A percentile compares a stretch with the other conserved stretches of the same genome.
Conservation (phyloP, 2,329 filamentous ascomycete genomes). For the Claviceps pazoutovae region DNA sequence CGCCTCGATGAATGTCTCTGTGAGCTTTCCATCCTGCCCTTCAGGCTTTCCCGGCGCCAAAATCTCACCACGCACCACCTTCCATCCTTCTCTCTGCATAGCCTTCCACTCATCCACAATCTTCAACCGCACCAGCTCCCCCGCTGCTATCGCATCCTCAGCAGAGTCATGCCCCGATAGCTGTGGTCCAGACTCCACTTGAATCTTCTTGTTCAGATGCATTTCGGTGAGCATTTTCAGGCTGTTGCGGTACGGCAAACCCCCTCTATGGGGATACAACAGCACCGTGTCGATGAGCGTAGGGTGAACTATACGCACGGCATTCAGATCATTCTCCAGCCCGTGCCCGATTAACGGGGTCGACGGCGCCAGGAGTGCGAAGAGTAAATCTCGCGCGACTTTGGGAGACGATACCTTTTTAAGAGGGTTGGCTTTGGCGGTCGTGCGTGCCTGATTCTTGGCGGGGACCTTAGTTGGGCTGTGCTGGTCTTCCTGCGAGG, state of each 20-base stretch:
- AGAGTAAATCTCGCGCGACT: constrained; percentile 62
- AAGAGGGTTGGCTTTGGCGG: constrained; percentile 26
- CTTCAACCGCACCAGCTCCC: constrained; percentile 65
- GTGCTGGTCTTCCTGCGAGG: constrained; percentile 3
- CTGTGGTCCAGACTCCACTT: constrained; percentile 43
- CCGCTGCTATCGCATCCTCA: constrained; percentile 81
- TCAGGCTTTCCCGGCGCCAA: constrained; percentile 21
- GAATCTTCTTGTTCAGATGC: constrained; percentile 65
- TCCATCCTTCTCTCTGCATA: constrained; percentile 56
- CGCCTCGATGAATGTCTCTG: constrained; percentile 25
- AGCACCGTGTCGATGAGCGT: constrained; percentile 75
- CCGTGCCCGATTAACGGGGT: constrained; percentile 88
- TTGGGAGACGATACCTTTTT: constrained; percentile 64
- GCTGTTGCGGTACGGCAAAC: constrained; percentile 63
- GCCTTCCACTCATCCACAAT: constrained; percentile 56
- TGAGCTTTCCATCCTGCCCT: constrained; percentile 14
- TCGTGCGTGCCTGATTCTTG: background rate
- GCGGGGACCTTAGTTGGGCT: background rate
- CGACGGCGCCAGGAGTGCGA: constrained; percentile 56
- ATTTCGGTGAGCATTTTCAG: constrained; percentile 60
- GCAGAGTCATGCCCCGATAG: constrained; percentile 71
- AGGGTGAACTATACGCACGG: constrained; percentile 69
- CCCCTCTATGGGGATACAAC: constrained; percentile 64
- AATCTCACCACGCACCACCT: constrained; percentile 34
- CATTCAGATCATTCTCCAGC: constrained; percentile 89